These are phyloP conservation scores for Eragrostis curvula DNA, from an alignment of 176 grass and related monocot species.

Conservation along the genomic window DNA sequence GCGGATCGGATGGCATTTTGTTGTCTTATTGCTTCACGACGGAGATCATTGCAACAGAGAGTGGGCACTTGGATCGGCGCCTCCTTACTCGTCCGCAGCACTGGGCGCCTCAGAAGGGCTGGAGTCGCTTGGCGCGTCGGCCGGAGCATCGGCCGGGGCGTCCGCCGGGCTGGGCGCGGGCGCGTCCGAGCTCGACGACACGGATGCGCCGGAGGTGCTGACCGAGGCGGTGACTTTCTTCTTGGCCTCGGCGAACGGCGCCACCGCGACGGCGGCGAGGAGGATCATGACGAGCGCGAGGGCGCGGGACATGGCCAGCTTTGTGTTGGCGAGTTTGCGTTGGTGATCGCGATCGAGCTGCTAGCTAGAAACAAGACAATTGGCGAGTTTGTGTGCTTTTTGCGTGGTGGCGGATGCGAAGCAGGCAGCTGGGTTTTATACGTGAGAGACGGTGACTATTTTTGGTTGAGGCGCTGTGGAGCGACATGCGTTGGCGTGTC, in stretches of 20 bases:
- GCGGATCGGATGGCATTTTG: too few species aligned
- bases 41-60: too few species aligned
- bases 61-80: neutral
- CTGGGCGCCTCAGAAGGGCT: neutral
- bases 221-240: neutral
- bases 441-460: neutral
- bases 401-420: neutral
- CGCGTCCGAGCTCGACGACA: neutral
- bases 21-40: too few species aligned
- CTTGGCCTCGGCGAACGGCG: neutral
- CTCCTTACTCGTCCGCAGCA: neutral
- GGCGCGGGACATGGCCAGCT: conserved; percentile 3
- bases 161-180: neutral
- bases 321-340: neutral
- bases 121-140: neutral
- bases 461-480: neutral
- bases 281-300: conserved; percentile 32
- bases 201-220: neutral
- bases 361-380: too few species aligned
- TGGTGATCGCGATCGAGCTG: neutral
- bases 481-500: neutral
- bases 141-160: neutral
- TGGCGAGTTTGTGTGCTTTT: neutral
- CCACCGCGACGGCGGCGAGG: conserved; percentile 20
- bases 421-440: neutral